These are phyloP conservation scores for Martensiomyces pterosporus DNA, from an alignment of 192 early-diverging fungal species.

Conservation along the genomic window DNA sequence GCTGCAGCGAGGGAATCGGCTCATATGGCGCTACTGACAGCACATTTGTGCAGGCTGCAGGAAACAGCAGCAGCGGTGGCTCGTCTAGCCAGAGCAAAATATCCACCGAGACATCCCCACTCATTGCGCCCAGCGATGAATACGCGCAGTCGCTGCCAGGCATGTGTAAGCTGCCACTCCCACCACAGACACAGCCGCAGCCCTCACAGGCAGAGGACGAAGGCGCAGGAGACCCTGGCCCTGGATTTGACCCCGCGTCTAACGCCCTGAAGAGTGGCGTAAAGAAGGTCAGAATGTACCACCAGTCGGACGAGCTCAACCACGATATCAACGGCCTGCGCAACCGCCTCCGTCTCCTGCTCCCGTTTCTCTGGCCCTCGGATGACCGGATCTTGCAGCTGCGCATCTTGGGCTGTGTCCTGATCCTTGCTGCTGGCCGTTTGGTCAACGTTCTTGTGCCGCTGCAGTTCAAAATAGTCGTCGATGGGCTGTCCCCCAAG, in stretches of 20 bases:
- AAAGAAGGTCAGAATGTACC: slow-evolving; percentile 48
- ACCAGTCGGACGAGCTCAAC: slow-evolving; percentile 46
- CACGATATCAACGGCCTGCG: slow-evolving; percentile 43
- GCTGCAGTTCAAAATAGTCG: slow-evolving; percentile 75
- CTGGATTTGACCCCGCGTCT: too few species aligned
- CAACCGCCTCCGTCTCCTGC: slow-evolving; percentile 57
- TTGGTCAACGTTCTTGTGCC: slow-evolving; percentile 83
- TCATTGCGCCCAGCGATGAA: slow-evolving; percentile 11
- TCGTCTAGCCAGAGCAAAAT: slow-evolving; percentile 9
- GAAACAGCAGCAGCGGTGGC: slow-evolving; percentile 13
- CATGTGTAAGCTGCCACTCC: slow-evolving; percentile 10
- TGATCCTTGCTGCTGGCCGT: slow-evolving; percentile 59
- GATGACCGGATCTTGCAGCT: slow-evolving; percentile 58
- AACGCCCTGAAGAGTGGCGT: slow-evolving; percentile 43
- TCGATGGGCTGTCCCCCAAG: slow-evolving; percentile 60
- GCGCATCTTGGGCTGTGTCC: slow-evolving; percentile 64
- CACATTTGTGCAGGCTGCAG: slow-evolving; percentile 3
- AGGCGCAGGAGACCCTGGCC: too few species aligned
- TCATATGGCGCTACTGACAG: slow-evolving; percentile 17
- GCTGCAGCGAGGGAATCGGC: too few species aligned
- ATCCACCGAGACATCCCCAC: slow-evolving; percentile 21
- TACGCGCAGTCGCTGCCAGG: slow-evolving; percentile 2
- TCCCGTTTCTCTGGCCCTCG: slow-evolving; percentile 84
- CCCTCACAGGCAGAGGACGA: background rate
- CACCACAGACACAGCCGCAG: background rate